These are phyloP conservation scores for Amaranthus hypochondriacus DNA, from an alignment of 148 eudicot species.

Conservation along the genomic window DNA sequence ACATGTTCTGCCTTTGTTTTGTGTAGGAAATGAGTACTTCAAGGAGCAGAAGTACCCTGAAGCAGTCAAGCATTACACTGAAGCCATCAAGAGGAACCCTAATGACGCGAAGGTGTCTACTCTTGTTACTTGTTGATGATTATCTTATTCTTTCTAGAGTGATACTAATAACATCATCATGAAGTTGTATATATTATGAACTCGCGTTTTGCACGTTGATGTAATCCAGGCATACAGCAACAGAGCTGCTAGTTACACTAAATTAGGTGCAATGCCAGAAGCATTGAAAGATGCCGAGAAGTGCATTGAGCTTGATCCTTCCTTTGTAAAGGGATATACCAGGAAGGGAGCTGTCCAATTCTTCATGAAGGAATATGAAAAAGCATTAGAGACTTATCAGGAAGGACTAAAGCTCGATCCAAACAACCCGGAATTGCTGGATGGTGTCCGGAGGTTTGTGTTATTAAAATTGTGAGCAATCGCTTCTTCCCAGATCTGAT, in stretches of 20 bases:
- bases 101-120: conserved; percentile 59
- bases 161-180: background rate
- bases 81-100: conserved; percentile 84
- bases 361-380: conserved; percentile 93
- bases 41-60: conserved; percentile 90
- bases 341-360: conserved; percentile 91
- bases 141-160: background rate
- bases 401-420: conserved; percentile 82
- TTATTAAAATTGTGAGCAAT: background rate
- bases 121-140: background rate
- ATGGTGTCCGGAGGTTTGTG: conserved; percentile 76
- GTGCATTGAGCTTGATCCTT: conserved; percentile 95
- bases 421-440: conserved; percentile 66
- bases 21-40: conserved; percentile 74
- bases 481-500: background rate
- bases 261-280: conserved; percentile 89
- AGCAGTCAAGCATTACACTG: conserved; percentile 79
- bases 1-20: background rate
- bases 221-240: conserved; percentile 72
- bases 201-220: background rate
- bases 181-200: background rate
- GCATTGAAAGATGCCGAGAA: conserved; percentile 96
- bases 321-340: conserved; percentile 82
- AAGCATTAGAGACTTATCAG: conserved; percentile 91
- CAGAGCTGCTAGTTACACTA: conserved; percentile 93